Conservation (phyloP, 371 early-diverging fungal genomes). For the Parasitella parasitica region DNA sequence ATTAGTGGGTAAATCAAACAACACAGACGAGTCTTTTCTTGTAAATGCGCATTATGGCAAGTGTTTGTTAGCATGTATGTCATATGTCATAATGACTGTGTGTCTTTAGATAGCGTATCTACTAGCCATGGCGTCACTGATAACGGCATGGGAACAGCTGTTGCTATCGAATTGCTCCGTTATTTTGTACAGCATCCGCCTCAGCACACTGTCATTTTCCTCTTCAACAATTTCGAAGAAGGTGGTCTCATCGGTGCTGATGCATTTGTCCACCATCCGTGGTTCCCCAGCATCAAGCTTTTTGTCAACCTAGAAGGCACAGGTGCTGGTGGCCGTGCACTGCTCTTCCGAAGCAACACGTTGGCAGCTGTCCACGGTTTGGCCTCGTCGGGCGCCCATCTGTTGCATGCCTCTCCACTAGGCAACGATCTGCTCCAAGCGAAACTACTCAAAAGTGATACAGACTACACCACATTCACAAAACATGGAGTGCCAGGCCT, state of each 20-base stretch:
- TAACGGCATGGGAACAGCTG: conserved; percentile 74
- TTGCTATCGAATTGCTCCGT: conserved; percentile 69
- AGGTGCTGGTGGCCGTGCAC: conserved; percentile 72
- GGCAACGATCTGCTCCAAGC: conserved; percentile 66
- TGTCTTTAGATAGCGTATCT: conserved; percentile 62
- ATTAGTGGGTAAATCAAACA: conserved; percentile 19
- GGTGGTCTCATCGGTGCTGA: conserved; percentile 69
- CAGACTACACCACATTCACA: conserved; percentile 65
- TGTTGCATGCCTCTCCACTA: conserved; percentile 42
- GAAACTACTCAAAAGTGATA: conserved; percentile 62
- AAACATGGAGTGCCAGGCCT: conserved; percentile 62
- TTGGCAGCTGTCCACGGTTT: conserved; percentile 41
- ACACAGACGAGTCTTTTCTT: conserved; percentile 42
- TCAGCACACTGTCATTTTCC: conserved; percentile 64
- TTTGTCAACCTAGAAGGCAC: conserved; percentile 83
- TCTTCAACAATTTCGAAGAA: conserved; percentile 88
- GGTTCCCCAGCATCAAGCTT: conserved; percentile 65
- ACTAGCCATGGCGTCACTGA: conserved; percentile 81
- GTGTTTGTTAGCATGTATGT: too few relatives aligned
- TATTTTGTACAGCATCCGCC: conserved; percentile 56
- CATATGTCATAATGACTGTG: neutral
- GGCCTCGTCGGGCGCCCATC: conserved; percentile 19
- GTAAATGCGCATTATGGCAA: conserved; percentile 57
- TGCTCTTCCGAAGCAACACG: conserved; percentile 66
- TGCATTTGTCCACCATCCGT: conserved; percentile 71